Conservation (phyloP, 768 basidiomycete species). For the Hericium alpestre region DNA sequence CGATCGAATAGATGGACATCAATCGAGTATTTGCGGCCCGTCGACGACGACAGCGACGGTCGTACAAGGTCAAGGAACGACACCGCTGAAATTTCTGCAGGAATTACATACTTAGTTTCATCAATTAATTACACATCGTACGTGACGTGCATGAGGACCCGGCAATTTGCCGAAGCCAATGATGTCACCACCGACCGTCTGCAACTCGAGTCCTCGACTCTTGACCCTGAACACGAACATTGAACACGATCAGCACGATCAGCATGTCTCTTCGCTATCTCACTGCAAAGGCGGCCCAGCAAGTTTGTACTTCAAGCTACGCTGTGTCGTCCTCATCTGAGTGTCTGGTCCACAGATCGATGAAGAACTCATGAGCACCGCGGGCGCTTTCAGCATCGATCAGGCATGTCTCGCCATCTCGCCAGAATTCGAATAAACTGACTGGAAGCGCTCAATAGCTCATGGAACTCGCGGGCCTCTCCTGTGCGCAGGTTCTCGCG, state of each 20-base stretch:
- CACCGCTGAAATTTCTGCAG: too few relatives aligned
- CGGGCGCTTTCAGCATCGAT: slow-evolving; percentile 91
- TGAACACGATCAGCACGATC: not conserved
- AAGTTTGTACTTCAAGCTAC: slow-evolving; percentile 31
- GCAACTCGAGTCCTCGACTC: too few relatives aligned
- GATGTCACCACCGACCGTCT: too few relatives aligned
- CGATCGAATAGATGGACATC: too few relatives aligned
- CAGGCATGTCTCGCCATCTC: slow-evolving; percentile 39
- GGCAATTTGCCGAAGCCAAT: too few relatives aligned
- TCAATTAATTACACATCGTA: too few relatives aligned
- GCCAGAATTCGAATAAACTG: not conserved
- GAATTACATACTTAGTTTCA: too few relatives aligned
- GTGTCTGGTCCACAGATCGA: slow-evolving; percentile 56
- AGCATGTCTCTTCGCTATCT: slow-evolving; percentile 13
- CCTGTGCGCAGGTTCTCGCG: slow-evolving; percentile 82
- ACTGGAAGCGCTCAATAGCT: slow-evolving; percentile 35
- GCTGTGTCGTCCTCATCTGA: not conserved
- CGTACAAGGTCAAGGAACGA: too few relatives aligned
- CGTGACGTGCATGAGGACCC: too few relatives aligned
- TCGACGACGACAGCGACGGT: too few relatives aligned
- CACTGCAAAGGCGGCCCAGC: slow-evolving; percentile 47
- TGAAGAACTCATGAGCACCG: slow-evolving; percentile 79
- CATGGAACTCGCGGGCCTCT: slow-evolving; percentile 93
- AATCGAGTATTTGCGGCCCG: too few relatives aligned
- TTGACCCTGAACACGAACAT: not conserved